Evolutionary conservation across 352 stramenopile genomes (phyloP), one percentile per base, ranked within the genome.

Genomic region (Phytophthora podocarpi): DNA sequence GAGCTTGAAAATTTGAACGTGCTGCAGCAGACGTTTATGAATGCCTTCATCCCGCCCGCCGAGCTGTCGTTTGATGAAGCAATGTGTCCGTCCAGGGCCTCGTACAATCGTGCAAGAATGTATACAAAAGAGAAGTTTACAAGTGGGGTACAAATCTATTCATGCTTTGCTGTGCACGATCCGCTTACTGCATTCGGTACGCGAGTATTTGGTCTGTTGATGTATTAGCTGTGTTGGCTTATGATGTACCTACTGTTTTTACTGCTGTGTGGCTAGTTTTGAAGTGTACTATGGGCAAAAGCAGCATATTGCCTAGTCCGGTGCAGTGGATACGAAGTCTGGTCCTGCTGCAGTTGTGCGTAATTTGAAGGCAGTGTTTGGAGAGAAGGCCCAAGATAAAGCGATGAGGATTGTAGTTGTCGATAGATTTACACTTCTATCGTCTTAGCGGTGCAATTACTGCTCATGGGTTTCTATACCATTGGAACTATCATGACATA

Each of bases 341-440:
- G 37, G 50, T 10, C 27, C 50, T 24, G 36, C 16, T 16, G 26
- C 36, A 0, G 36, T 48, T 16, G 49, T 49, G 6, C 49, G 36
- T 1, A 58, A 58, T 21, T 36, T 49, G 10, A 37, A 41, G 5
- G 36, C 49, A 24, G 49, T 18, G 32, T 49, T 40, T n/a, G n/a
- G n/a, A n/a, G n/a, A n/a, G n/a, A n/a, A n/a, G n/a, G n/a, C n/a
- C n/a, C 26, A 23, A 24, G 16, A 46, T 35, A 57, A 57, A 10
- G 24, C 24, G 4, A 39, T 57, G 4, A 24, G 36, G 1, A 24
- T 42, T 1, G 49, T 48, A 6, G 36, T 40, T 18, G 48, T 13
- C 1, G 37, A 50, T 32, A 36, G 37, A 23, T 59, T 59, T 59
- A 50, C 12, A 50, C 50, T 12, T 35, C 11, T 34, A 37, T 59